A percentile compares a stretch with the other conserved stretches of the same genome.
These are phyloP conservation scores for Pseudisothecium myosuroides DNA, from an alignment of 225 moss, liverwort and hornwort species.

Conservation along the genomic window DNA sequence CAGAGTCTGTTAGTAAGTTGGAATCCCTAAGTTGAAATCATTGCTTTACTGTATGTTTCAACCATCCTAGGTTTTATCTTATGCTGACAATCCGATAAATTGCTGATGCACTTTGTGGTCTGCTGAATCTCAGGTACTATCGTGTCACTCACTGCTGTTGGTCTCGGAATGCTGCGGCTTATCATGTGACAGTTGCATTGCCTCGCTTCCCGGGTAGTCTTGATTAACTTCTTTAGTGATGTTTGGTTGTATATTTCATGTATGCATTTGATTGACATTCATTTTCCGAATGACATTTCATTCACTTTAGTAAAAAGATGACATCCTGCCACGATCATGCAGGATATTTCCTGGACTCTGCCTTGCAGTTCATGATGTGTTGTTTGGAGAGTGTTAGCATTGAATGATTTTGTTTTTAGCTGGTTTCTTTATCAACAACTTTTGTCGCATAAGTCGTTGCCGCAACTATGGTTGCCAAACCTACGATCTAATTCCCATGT, in stretches of 20 bases:
- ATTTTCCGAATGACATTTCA: background rate
- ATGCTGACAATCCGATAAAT: background rate
- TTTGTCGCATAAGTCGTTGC: background rate
- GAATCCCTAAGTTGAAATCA: background rate
- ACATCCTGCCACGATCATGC: background rate
- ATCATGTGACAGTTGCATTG: conserved; percentile 48
- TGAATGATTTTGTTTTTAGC: background rate
- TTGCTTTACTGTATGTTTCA: background rate
- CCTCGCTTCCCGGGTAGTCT: background rate
- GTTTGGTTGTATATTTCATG: background rate
- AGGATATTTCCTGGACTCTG: background rate
- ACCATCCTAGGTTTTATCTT: background rate
- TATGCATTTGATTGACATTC: conserved; percentile 1
- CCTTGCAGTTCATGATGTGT: background rate
- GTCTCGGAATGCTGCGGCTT: conserved; percentile 83
- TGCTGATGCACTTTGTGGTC: conserved; percentile 1
- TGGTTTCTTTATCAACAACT: background rate
- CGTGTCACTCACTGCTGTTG: conserved; percentile 89
- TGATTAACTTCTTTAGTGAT: background rate
- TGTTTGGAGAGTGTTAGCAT: background rate
- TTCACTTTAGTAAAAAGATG: background rate
- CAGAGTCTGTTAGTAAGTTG: background rate
- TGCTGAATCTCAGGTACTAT: conserved; percentile 69
- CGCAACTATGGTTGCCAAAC: background rate
- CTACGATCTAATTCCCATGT: background rate